Evolutionary conservation across 441 rosid genomes (phyloP).

Genomic region (Croton setiger): DNA sequence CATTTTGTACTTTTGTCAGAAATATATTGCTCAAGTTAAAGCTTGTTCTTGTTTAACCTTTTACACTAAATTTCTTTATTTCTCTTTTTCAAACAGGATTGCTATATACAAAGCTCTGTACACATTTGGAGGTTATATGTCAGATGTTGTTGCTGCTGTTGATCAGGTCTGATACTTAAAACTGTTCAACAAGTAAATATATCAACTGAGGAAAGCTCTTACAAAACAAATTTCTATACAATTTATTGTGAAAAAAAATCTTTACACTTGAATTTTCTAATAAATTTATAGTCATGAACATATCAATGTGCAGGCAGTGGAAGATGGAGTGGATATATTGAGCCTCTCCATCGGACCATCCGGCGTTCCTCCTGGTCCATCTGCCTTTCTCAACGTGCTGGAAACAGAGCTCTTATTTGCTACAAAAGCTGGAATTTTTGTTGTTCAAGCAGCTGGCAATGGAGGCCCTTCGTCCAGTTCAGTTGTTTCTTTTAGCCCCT

Average conservation of each 20-base stretch:
- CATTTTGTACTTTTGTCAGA: not conserved
- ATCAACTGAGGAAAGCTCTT: not conserved
- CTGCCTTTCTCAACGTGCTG: conserved; percentile 81
- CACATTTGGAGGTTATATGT: conserved; percentile 89
- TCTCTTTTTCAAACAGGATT: conserved; percentile 37
- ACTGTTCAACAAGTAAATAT: not conserved
- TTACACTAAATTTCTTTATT: not conserved
- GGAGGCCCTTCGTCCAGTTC: conserved; percentile 94
- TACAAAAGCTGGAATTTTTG: conserved; percentile 76
- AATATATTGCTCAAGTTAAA: not conserved
- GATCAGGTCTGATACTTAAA: conserved; percentile 55
- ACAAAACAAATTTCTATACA: not conserved
- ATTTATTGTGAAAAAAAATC: not conserved
- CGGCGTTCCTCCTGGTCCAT: conserved; percentile 81
- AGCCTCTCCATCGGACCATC: conserved; percentile 84
- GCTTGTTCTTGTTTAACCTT: not conserved
- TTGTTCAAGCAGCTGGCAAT: conserved; percentile 96
- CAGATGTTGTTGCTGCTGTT: conserved; percentile 95
- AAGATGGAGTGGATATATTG: conserved; percentile 92
- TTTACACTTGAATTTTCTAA: not conserved
- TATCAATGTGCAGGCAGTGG: conserved; percentile 67
- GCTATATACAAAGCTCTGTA: conserved; percentile 91
- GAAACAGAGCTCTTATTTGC: conserved; percentile 87
- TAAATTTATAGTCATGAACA: not conserved
- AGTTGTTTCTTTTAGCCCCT: conserved; percentile 90